Base-by-base conservation (phyloP, 768 basidiomycete species). In the Russula brevipes region DNA sequence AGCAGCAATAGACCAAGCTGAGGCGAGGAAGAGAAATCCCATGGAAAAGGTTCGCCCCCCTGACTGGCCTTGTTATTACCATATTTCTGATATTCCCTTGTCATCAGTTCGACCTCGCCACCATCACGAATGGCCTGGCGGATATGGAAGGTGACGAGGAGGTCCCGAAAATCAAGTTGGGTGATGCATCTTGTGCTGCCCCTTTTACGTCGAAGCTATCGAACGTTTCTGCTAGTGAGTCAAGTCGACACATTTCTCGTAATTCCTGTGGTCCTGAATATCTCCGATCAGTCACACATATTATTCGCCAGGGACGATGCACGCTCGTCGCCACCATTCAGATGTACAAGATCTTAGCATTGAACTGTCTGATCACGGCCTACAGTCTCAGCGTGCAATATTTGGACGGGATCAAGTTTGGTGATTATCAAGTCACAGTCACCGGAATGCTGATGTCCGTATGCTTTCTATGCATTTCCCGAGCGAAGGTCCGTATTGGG, bases 261-360 rank as follows among this genome's bases (percentile, higher is more conserved):
- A 33, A 60, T 41, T 6, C 38, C 45, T 5, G 46, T 59, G 6
- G 14, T 19, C 17, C 35, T 35, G 6, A 46, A 31, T 30, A 31
- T 39, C 46, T 53, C 58, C 49, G 24, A 46, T 46, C 39, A 95
- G 94, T 99, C 70, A 89, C 91, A 19, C 94, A 96, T 72, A 98
- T 99, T 73, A 97, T 99, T 68, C 86, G 97, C 19, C 97, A 98
- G 76, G 97, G 97, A 30, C 91, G 97, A 35, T 98, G 97, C 78
- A 99, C 97, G 1, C 85, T 99, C 17, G 97, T 98, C 50, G 97
- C 97, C 2, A 99, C 97, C 3, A 89, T 96, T 58, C 97, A 99
- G 77, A 99, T 99, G 97, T 99, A 98, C 85, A 97, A 98, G 79
- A 99, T 99, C 68, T 80, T 99, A 42, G 97, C 96, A 1, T 78